Conservation (phyloP, 768 basidiomycete genomes). For the Termitomyces sp. region DNA sequence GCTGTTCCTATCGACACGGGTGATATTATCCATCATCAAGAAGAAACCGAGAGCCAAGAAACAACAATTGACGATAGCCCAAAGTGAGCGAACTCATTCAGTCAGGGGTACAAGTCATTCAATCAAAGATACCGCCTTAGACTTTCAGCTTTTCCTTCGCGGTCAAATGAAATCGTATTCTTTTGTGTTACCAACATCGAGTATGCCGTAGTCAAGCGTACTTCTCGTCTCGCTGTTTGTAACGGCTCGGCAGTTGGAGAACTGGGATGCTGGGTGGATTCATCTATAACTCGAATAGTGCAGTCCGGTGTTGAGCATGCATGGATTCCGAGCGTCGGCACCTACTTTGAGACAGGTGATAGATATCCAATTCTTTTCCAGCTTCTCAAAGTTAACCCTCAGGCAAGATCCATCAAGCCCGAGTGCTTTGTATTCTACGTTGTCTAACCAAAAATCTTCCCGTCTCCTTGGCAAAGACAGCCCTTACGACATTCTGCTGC, state of each 20-base stretch:
- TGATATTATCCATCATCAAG: conserved; percentile 17
- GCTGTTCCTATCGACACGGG: conserved; percentile 61
- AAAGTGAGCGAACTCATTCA: conserved; percentile 17
- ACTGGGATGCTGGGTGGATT: conserved; percentile 84
- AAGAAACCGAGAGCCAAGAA: conserved; percentile 18
- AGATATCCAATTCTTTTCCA: background rate
- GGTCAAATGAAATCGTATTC: conserved; percentile 52
- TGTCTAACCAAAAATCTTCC: conserved; percentile 18
- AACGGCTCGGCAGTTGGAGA: conserved; percentile 59
- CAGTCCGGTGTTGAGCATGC: conserved; percentile 77
- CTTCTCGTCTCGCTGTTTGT: conserved; percentile 39
- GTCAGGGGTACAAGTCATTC: background rate
- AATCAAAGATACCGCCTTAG: background rate
- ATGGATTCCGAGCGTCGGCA: conserved; percentile 48
- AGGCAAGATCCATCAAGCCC: conserved; percentile 10
- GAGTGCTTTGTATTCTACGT: conserved; percentile 20
- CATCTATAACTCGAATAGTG: conserved; percentile 65
- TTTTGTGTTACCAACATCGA: conserved; percentile 81
- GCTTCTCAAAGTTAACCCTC: background rate
- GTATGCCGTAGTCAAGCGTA: conserved; percentile 46
- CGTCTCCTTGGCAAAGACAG: conserved; percentile 28
- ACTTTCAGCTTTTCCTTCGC: conserved; percentile 13
- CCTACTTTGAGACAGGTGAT: conserved; percentile 51
- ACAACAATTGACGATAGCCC: conserved; percentile 16
- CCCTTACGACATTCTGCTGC: conserved; percentile 44